Base-by-base conservation (phyloP, 2,329 filamentous ascomycete species). In the Arthrobotrys iridis region DNA sequence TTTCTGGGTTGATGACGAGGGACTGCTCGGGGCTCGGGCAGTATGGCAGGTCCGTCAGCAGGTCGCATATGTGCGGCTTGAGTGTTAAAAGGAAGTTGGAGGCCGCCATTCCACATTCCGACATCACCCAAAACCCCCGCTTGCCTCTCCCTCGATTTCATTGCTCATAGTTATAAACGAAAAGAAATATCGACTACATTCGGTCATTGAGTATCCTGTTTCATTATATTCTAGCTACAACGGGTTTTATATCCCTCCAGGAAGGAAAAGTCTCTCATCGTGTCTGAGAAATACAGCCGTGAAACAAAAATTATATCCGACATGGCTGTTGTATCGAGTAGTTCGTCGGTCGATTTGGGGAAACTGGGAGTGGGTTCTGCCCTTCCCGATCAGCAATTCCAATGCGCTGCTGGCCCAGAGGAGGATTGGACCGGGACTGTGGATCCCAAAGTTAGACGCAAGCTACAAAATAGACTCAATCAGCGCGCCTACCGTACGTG, bases 351-450 rank as follows among this genome's bases (percentile, higher is more conserved):
- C 22, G 70, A 74, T 41, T 62, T 74, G 26, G 70, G 70, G 30
- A 62, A 46, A 15, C 62, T 74, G 35, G 70, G 70, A 40, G 70
- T 74, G n/a, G 70, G 70, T 55, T 74, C 70, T 45, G 70, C 70
- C 41, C 70, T 74, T 58, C 70, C 70, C 52, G 70, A 74, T 5
- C 70, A 74, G 52, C 70, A 74, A 15, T 74, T 74, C 22, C 59
- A 74, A 62, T 74, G 70, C 57, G 70, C 70, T 45, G 70, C 70
- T 28, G 70, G 70, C 37, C 70, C 70, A 48, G 70, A 67, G 62
- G 78, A 80, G 55, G 78, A 80, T 68, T 80, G 79, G 79, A 78
- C 78, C 13, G 79, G 77, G 5, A 63, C 76, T 0, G 73, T 72
- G n/a, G 76, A 76, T 41, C 63, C 77, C n/a, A 73, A 76, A 40